These are phyloP conservation scores for Ceratocystis destructans DNA, from an alignment of 2,329 filamentous ascomycete species.

Conservation along the genomic window DNA sequence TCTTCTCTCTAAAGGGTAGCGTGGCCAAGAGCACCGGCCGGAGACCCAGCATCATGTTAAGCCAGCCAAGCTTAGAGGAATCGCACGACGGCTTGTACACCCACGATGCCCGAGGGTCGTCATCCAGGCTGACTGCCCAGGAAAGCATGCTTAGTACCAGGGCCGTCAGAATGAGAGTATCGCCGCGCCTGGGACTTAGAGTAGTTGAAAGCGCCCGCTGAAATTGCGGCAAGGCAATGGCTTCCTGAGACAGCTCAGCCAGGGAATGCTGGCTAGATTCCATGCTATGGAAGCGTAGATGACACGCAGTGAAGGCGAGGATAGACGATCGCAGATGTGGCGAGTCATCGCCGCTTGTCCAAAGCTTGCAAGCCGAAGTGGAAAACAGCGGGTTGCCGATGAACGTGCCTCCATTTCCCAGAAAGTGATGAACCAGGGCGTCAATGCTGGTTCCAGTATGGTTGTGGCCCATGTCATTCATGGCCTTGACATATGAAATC, in stretches of 20 bases:
- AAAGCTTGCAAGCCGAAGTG: conserved; percentile 17
- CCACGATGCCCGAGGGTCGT: conserved; percentile 20
- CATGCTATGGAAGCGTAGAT: conserved; percentile 20
- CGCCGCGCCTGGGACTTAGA: conserved; percentile 20
- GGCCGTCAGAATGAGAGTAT: conserved; percentile 22
- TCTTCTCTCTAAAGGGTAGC: conserved; percentile 19
- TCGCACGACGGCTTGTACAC: conserved; percentile 20
- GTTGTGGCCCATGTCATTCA: conserved; percentile 11
- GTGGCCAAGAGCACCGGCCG: conserved; percentile 22
- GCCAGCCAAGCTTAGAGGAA: conserved; percentile 21
- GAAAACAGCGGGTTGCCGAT: conserved; percentile 18
- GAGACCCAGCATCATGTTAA: conserved; percentile 22
- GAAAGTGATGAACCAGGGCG: conserved; percentile 17
- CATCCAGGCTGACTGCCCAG: conserved; percentile 20
- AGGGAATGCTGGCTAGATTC: conserved; percentile 16
- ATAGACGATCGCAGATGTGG: conserved; percentile 22
- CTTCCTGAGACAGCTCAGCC: conserved; percentile 23
- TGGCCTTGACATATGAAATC: conserved; percentile 14
- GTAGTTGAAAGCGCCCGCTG: conserved; percentile 20
- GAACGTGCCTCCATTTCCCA: conserved; percentile 19
- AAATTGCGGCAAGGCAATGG: conserved; percentile 21
- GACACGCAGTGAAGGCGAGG: conserved; percentile 22
- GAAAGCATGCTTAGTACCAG: conserved; percentile 23
- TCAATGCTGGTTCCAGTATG: conserved; percentile 13
- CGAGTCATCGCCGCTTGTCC: conserved; percentile 13